These are phyloP conservation scores for Linnemannia exigua DNA, from an alignment of 192 early-diverging fungal species.

Conservation along the genomic window DNA sequence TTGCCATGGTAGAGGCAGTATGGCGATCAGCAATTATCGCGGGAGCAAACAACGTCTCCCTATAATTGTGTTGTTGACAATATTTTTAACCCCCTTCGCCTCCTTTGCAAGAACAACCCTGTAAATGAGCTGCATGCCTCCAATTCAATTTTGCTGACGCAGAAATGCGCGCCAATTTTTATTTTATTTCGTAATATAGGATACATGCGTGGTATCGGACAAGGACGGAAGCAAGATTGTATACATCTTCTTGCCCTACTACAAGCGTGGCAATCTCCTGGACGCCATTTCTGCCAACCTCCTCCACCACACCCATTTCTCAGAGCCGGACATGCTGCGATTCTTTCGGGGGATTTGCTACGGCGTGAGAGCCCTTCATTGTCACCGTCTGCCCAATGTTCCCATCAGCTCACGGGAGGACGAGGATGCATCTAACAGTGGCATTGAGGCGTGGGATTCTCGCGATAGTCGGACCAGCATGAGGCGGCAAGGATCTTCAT, in stretches of 20 bases:
- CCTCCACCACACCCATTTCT: constrained; percentile 62
- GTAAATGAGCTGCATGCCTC: not conserved
- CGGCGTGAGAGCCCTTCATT: constrained; percentile 70
- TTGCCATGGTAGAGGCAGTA: not conserved
- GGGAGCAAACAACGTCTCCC: not conserved
- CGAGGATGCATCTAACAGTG: constrained; percentile 27
- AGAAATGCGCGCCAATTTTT: not conserved
- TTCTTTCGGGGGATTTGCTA: constrained; percentile 73
- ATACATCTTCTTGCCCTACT: constrained; percentile 82
- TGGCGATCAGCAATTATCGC: not conserved
- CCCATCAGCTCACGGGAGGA: constrained; percentile 50
- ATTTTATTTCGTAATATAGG: constrained; percentile 53
- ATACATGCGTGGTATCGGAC: constrained; percentile 66
- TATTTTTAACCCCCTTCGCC: not conserved
- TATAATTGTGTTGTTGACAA: not conserved
- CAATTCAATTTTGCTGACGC: not conserved
- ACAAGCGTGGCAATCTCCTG: constrained; percentile 69
- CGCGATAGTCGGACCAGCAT: constrained; percentile 25
- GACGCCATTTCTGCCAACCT: constrained; percentile 68
- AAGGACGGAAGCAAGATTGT: constrained; percentile 65
- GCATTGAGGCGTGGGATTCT: constrained; percentile 52
- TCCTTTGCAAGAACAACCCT: not conserved
- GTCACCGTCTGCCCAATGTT: constrained; percentile 62
- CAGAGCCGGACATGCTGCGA: constrained; percentile 69
- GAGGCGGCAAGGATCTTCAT: constrained; percentile 37